Base-by-base conservation (phyloP, 305 asterid species). In the Fraxinus sp. region DNA sequence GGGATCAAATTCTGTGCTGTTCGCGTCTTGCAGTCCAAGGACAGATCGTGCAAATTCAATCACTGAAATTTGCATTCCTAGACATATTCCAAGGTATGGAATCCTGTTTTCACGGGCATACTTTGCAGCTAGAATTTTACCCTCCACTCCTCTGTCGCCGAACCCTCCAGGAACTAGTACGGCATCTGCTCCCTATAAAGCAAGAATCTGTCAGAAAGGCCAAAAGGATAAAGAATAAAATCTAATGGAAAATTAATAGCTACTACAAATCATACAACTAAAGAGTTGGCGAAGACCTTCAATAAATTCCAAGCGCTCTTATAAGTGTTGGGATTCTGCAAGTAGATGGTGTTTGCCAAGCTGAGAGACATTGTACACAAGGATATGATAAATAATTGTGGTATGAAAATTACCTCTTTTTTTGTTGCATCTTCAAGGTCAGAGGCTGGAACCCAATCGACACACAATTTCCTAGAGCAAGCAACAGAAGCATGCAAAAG, bases 61-160 rank as follows among this genome's bases (percentile, higher is more conserved):
- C 5, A 95, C 97, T 36, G 97, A 95, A 86, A 83, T 91, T 88
- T 95, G 99, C 99, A 95, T 94, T 81, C 99, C 99, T 77, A 95
- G 88, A 83, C 99, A 94, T 86, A 95, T 94, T 57, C 98, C 98
- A 59, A 95, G 97, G 87, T 90, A 95, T 0, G 98, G 98, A 80
- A 92, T 87, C 84, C 90, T 83, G 81, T 91, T 95, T 92, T 90
- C 96, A 78, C 99, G 98, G 79, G 99, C 99, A 90, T 91, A 94
- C 87, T 92, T 94, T 79, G 99, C 96, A 81, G 99, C 98, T 78
- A 92, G 92, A 83, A 95, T 94, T 87, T 94, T 95, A 37, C 99
- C 99, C 94, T 95, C 94, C 79, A 94, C 98, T 49, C 98, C 98
- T 86, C 99, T 88, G 91, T 92, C 99, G 80, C 99, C 99, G 88